phyloP scores from a whole-genome alignment of 1,139 yeast species.

The Yamadazyma songkhlaensis region DNA sequence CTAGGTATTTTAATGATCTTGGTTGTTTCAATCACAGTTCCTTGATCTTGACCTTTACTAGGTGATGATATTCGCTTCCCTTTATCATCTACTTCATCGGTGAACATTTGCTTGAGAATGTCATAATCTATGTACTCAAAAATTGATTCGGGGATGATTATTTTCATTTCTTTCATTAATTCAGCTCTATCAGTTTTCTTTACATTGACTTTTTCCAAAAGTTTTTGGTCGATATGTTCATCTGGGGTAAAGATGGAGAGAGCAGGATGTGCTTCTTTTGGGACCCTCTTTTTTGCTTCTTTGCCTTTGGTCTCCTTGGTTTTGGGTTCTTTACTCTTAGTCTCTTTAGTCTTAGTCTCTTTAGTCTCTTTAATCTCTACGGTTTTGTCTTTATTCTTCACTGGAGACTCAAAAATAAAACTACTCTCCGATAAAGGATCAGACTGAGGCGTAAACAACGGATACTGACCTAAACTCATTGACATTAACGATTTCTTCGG shows the following conservation, averaged over 20 bases:
- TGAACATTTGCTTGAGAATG: neutral
- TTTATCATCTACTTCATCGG: slow-evolving; percentile 3
- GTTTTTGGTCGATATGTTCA: slow-evolving; percentile 10
- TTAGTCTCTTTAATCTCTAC: too few relatives aligned
- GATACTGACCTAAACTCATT: neutral
- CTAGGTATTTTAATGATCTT: slow-evolving; percentile 5
- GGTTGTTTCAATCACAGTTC: slow-evolving; percentile 2
- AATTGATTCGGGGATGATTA: slow-evolving; percentile 15
- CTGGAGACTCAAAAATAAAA: slow-evolving; percentile 11
- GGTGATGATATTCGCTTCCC: slow-evolving; percentile 5
- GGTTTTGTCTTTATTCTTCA: neutral
- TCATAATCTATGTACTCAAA: slow-evolving; percentile 4
- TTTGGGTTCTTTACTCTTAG: too few relatives aligned
- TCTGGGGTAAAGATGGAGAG: too few relatives aligned
- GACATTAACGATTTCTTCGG: neutral
- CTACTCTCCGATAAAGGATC: slow-evolving; percentile 6
- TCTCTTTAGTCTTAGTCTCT: too few relatives aligned
- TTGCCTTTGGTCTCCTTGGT: too few relatives aligned
- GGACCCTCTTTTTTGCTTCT: too few relatives aligned
- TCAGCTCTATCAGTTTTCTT: slow-evolving; percentile 48
- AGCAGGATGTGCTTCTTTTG: too few relatives aligned
- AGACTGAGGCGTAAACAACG: slow-evolving; percentile 2
- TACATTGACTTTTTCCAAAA: slow-evolving; percentile 50
- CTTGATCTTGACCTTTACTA: neutral
- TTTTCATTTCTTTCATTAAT: slow-evolving; percentile 47